Conservation (phyloP, 164 flowering plant species). For the Annona cherimola region DNA sequence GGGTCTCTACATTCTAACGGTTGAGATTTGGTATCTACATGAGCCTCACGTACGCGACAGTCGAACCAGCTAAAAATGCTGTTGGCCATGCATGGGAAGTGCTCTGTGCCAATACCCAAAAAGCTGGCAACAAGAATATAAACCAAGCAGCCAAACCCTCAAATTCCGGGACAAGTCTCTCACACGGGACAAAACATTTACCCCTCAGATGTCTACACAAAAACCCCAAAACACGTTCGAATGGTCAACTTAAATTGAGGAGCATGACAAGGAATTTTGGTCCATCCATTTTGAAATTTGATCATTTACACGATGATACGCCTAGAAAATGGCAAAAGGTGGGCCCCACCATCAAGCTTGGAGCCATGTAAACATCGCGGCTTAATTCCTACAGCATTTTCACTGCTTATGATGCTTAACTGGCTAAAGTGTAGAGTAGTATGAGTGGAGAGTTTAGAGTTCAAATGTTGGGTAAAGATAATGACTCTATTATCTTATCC, state of each 20-base stretch:
- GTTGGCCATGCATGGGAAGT: not conserved
- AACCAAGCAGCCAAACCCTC: slow-evolving; percentile 2
- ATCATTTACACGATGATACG: not conserved
- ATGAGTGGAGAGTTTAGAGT: no score
- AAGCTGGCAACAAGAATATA: not conserved
- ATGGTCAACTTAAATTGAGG: not conserved
- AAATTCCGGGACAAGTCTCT: slow-evolving; percentile 15
- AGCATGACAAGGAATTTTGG: not conserved
- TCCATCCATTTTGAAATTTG: not conserved
- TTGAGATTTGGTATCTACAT: not conserved
- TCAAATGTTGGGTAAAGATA: no score
- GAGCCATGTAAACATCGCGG: no score
- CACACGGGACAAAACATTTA: slow-evolving; percentile 20
- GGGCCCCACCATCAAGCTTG: not conserved
- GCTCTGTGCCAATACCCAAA: not conserved
- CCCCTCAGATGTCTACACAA: not conserved
- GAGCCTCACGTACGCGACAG: no score
- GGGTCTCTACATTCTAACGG: not conserved
- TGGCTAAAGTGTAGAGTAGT: no score
- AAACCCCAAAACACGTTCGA: slow-evolving; percentile 7
- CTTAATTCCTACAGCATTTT: no score
- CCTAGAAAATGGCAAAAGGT: not conserved
- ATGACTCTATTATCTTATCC: no score
- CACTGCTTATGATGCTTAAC: no score
- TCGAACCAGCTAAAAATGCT: no score